Base-by-base conservation (phyloP, 83 land plant species). In the Picea engelmannii region DNA sequence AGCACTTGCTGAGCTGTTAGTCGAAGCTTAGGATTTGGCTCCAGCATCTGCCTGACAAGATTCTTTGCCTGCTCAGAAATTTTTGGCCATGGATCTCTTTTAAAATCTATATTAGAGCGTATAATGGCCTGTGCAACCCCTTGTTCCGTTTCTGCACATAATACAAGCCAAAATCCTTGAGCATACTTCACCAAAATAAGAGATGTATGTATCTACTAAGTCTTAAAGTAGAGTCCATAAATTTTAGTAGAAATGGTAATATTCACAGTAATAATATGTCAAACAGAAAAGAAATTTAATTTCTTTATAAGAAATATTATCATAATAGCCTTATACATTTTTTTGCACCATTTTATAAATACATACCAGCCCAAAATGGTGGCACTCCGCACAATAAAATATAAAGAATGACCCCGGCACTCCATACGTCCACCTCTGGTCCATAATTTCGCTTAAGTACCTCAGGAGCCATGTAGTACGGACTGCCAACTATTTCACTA, bases 71-170 rank as follows among this genome's bases (percentile, higher is more conserved):
- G 88, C 10, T 90, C 89, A 61, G 94, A 92, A 70, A 90, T 89
- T 66, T 73, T 90, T 44, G 92, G 93, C 94, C 94, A 92, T 60
- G 92, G 92, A 81, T 92, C 92, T 77, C 92, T 85, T 81, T 83
- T 89, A 71, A 91, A 91, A 86, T 92, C 92, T 38, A 92, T 12
- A 38, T 62, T 80, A 74, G 89, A 88, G n/a, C 94, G 85, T 55
- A 92, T 84, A 85, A 92, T 92, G 44, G 94, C 94, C 65, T 92
- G 92, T 76, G 94, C 94, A 62, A 90, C 91, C 18, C 93, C 93
- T 67, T 90, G 92, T 55, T 90, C 92, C 80, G 91, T 90, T 83
- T 88, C 94, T 90, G 85, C 84, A 89, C 58, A 21, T 9, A 47
- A 47, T 18, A 62, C 2, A 73, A 16, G 23, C 6, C 23, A 24